Evolutionary conservation across 768 basidiomycete genomes (phyloP), one percentile per base, ranked within the genome.

Genomic region (Panaeolus papilionaceus): DNA sequence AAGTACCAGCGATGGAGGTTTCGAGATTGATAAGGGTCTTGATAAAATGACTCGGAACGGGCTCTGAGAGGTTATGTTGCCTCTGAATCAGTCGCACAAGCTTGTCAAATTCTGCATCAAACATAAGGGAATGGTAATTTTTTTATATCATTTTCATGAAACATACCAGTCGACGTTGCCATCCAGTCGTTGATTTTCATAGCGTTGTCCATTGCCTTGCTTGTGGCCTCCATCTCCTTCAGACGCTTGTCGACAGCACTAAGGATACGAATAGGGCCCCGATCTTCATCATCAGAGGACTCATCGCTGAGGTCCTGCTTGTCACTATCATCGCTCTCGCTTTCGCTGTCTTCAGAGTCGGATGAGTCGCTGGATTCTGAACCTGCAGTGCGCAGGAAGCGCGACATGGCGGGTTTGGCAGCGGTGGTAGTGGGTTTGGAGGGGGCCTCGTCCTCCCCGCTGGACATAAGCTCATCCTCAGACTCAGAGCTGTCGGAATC

Each of bases 101-200:
- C 79, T 99, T 99, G 82, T 99, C 98, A 79, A 96, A 98, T 79
- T 99, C 98, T 98, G 76, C 9, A 23, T 54, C 3, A 47, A 45
- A 58, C 62, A 70, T 62, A 74, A 67, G 54, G 61, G 54, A 61
- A 63, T 10, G 42, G 16, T 23, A 38, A 11, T 49, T 37, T 37
- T 45, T 49, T 37, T 38, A 42, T 49, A 67, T 49, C 38, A 47
- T 38, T 64, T 45, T 64, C 39, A 42, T 47, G n/a, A 51, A 23
- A 78, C 88, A 66, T 72, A 95, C 96, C 96, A 68, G 87, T 91
- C 23, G 92, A 94, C 73, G 95, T 96, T 37, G 88, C 89, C 28
- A 91, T 90, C 98, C 98, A 99, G 80, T 99, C 96, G 73, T 96
- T 97, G 72, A 97, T 96, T 84, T 94, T 97, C 69, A 93, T 83